Evolutionary conservation across 2,329 filamentous ascomycete genomes (phyloP).

Genomic region (Nemania sp.): DNA sequence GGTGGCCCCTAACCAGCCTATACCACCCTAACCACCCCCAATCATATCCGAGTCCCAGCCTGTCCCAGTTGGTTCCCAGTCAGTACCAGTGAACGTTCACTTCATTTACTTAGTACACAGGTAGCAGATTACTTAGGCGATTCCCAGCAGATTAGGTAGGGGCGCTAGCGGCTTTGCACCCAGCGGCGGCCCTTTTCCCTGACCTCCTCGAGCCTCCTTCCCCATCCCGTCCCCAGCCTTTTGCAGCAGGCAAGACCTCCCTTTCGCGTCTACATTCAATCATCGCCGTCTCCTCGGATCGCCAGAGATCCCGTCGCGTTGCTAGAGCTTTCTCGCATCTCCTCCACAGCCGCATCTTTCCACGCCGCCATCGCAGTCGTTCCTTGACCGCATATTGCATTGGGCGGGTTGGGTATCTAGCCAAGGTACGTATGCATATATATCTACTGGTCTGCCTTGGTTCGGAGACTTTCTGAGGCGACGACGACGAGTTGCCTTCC

Average conservation of each 20-base stretch:
- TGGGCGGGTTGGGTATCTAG: conserved; percentile 40
- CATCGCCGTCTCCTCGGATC: conserved; percentile 31
- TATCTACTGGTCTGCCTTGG: conserved; percentile 7
- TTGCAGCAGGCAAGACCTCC: conserved; percentile 42
- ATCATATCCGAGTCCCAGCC: conserved; percentile 35
- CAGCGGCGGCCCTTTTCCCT: conserved; percentile 40
- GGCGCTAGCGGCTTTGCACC: conserved; percentile 40
- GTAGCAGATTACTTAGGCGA: too few species aligned
- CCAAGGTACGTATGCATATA: conserved; percentile 31
- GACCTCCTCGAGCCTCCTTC: conserved; percentile 43
- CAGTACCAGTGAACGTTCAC: conserved; percentile 21
- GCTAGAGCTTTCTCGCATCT: conserved; percentile 17
- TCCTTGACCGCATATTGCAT: conserved; percentile 32
- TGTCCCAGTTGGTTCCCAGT: too few species aligned
- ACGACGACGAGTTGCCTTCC: not conserved
- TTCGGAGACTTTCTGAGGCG: conserved; percentile 5
- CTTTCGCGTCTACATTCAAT: conserved; percentile 39
- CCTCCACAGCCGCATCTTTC: conserved; percentile 8
- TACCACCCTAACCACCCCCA: conserved; percentile 37
- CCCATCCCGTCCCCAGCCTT: conserved; percentile 40
- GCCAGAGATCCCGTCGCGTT: conserved; percentile 38
- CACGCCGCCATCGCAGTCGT: conserved; percentile 22
- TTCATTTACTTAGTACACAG: conserved; percentile 39
- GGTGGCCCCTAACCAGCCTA: conserved; percentile 35
- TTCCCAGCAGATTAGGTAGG: conserved; percentile 42